Percentiles rank a stretch among this genome's conserved stretches.
phyloP scores from a whole-genome alignment of 1,284 basidiomycete species.

The Erythrobasidium hasegawianum region DNA sequence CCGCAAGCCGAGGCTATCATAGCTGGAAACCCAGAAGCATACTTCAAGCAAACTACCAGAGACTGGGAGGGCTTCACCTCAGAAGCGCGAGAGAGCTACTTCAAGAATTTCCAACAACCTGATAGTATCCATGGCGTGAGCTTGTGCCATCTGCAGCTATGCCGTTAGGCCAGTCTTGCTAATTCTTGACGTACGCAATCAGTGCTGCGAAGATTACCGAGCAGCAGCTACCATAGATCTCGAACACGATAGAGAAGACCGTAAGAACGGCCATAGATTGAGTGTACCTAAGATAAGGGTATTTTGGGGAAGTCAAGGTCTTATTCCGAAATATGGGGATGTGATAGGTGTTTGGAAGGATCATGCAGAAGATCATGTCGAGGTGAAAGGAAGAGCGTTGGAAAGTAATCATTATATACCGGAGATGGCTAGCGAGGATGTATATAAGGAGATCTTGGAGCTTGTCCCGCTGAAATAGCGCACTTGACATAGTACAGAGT shows the following conservation, averaged over 20 bases:
- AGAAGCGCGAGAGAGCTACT: slow-evolving; percentile 43
- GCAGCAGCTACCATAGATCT: slow-evolving; percentile 49
- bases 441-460: slow-evolving; percentile 17
- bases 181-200: neutral
- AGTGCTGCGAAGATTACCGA: slow-evolving; percentile 51
- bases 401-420: slow-evolving; percentile 51
- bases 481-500: too few species aligned
- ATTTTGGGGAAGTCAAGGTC: slow-evolving; percentile 49
- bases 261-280: slow-evolving; percentile 44
- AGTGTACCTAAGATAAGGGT: slow-evolving; percentile 35
- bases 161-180: neutral
- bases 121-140: slow-evolving; percentile 43
- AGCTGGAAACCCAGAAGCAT: slow-evolving; percentile 41
- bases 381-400: slow-evolving; percentile 43
- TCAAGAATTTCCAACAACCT: slow-evolving; percentile 35
- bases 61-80: slow-evolving; percentile 33
- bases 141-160: neutral
- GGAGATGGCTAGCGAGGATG: slow-evolving; percentile 38
- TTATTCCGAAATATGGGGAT: slow-evolving; percentile 46
- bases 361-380: slow-evolving; percentile 40
- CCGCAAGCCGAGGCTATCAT: slow-evolving; percentile 46
- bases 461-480: slow-evolving; percentile 4
- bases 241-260: slow-evolving; percentile 47
- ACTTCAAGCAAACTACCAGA: slow-evolving; percentile 39
- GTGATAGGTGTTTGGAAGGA: slow-evolving; percentile 46